Base-by-base conservation (phyloP, 176 grass and related monocot genomes). In the Thalia dealbata region DNA sequence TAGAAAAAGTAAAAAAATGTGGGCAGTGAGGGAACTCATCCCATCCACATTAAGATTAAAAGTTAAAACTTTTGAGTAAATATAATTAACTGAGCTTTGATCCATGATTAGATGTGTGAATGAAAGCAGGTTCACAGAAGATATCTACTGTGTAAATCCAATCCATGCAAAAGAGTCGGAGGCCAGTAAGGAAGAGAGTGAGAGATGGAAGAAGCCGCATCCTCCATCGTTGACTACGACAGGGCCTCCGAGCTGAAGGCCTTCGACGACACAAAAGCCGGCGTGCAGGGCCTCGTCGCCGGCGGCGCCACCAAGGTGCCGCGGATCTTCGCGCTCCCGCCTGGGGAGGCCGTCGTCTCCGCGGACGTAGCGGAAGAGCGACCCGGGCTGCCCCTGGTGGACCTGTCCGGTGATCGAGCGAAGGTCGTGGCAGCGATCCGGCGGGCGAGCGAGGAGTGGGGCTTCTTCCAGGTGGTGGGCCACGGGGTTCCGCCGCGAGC, bases 401-500 rank as follows among this genome's bases (percentile, higher is more conserved):
- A 91, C 23, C 67, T 91, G 7, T 14, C 24, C 12, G 1, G 6
- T 2, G 78, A 78, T 43, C 80, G 22, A 10, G 56, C 9, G 0
- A 55, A 14, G 14, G 73, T 62, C 25, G 80, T 72, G 13, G 80
- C 50, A 6, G 24, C 69, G 3, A 3, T 83, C 64, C 23, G 84
- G 4, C 38, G 61, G 7, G 86, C 89, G 2, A 58, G 46, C 10
- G 35, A 28, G 8, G 67, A 80, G 41, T 89, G 86, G 90, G 86
- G 90, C 2, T 86, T 89, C 72, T 88, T 89, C 70, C 78, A 92
- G 75, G 78, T 92, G 61, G 75, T 78, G 2, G 86, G 81, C 29
- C 86, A 86, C 52, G 75, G 67, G 9, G 81, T 92, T 32, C 78
- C 27, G 16, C 8, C 8, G 7, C 35, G 19, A 14, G 52, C 12